phyloP scores from a whole-genome alignment of 306 rosid species.

The Medicago ruthenica region DNA sequence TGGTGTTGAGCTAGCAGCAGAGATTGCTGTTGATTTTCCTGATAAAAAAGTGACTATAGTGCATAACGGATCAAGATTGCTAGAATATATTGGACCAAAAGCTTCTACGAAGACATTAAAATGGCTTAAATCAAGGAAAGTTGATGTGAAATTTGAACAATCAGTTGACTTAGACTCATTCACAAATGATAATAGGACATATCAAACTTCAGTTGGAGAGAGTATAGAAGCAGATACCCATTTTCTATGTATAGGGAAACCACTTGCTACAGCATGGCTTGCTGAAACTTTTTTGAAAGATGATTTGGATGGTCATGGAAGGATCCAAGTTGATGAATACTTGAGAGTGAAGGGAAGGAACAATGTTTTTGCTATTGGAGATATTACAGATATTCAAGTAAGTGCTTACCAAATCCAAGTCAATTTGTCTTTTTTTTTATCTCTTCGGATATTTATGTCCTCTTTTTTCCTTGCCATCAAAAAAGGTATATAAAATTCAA shows the following conservation, averaged over 20 bases:
- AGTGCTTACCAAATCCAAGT: conserved; percentile 42
- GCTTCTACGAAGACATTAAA: conserved; percentile 67
- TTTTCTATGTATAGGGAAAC: conserved; percentile 71
- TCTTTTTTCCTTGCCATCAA: no score
- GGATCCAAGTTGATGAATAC: conserved; percentile 69
- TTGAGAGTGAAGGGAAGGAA: conserved; percentile 66
- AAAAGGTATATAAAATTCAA: no score
- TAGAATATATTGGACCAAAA: conserved; percentile 77
- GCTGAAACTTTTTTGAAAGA: conserved; percentile 51
- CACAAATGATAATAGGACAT: conserved; percentile 51
- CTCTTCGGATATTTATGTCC: no score
- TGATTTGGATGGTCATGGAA: conserved; percentile 60
- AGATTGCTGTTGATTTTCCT: conserved; percentile 77
- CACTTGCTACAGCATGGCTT: conserved; percentile 71
- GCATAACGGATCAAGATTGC: conserved; percentile 74
- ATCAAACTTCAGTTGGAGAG: conserved; percentile 68
- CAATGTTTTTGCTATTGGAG: conserved; percentile 86
- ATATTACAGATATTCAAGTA: conserved; percentile 73
- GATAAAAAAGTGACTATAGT: conserved; percentile 75
- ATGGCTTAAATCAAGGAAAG: conserved; percentile 73
- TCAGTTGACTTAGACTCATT: conserved; percentile 51
- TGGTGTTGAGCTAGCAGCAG: conserved; percentile 92
- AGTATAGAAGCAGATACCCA: conserved; percentile 64
- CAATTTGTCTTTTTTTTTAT: not conserved
- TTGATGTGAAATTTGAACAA: conserved; percentile 67